Evolutionary conservation across 352 stramenopile genomes (phyloP), one percentile per base, ranked within the genome.

Genomic region (Globisporangium acanthophoron): DNA sequence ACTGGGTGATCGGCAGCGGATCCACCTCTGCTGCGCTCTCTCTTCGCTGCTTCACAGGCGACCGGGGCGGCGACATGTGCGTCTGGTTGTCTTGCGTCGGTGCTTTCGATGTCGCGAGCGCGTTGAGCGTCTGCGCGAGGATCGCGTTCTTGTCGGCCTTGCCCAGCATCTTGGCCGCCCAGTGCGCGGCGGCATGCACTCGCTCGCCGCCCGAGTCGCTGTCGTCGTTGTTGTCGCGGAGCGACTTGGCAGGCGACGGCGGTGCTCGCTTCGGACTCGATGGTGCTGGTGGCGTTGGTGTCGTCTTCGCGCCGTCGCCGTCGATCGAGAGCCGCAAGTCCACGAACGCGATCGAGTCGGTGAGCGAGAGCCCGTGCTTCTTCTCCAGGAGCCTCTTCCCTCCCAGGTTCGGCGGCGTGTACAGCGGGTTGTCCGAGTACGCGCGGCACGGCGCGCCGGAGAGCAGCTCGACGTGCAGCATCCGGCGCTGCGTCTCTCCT

Each of bases 391-490:
- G 47, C 31, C 24, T 62, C 6, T 62, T 58, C 41, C 12, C 3
- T 5, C 6, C 43, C 45, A 24, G 80, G 78, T 15, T 72, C 27
- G 73, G 75, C 9, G 78, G 76, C 0, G 75, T 90, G 51, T 94
- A 94, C 49, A 94, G 52, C 16, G 73, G 70, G 40, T 85, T 85
- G 43, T 91, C 81, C 29, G 84, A 85, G 63, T 94, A 94, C 3
- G 84, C 73, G 12, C 84, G 76, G 44, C 80, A 87, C 0, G 73
- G 64, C 37, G 81, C 58, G 7, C 81, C 81, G 31, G 74, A 88
- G 11, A 88, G 54, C 6, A 94, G 58, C 43, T 92, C 80, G 2
- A 94, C 74, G 45, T 91, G 80, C 18, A 92, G 70, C 6, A 88
- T 60, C 21, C 59, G 58, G 7, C 46, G 70, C 16, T 73, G 61